phyloP scores from a whole-genome alignment of 139 green algal species.

The Auxenochlorella pyrenoidosa region DNA sequence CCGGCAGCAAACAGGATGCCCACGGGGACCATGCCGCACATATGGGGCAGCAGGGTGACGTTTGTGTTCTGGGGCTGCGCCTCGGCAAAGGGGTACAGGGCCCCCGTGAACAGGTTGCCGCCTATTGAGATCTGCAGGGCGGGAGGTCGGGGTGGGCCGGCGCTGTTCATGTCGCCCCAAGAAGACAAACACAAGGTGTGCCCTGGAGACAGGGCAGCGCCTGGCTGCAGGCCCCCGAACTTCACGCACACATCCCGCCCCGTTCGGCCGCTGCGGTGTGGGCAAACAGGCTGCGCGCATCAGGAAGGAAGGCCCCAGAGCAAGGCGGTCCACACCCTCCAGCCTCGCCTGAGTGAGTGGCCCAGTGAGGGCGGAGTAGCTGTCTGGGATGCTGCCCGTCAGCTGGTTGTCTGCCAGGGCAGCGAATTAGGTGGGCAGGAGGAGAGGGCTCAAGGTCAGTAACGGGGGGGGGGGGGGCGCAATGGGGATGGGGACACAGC shows the following conservation, averaged over 20 bases:
- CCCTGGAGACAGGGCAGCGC: too few species aligned
- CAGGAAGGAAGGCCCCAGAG: too few species aligned
- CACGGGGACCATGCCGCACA: constrained; percentile 21
- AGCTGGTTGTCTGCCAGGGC: constrained; percentile 12
- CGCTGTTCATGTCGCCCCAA: too few species aligned
- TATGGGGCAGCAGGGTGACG: constrained; percentile 1
- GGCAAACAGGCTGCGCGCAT: too few species aligned
- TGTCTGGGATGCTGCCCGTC: neutral
- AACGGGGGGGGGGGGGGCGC: too few species aligned
- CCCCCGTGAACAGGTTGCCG: constrained; percentile 12
- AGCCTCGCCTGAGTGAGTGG: neutral
- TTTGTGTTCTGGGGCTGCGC: constrained; percentile 12
- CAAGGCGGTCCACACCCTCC: neutral
- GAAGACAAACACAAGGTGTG: too few species aligned
- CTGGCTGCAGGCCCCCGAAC: too few species aligned
- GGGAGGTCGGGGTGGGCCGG: neutral
- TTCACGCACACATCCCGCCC: too few species aligned
- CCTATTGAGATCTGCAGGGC: neutral
- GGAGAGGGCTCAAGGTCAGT: too few species aligned
- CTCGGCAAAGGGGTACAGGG: constrained; percentile 10
- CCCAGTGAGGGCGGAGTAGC: neutral
- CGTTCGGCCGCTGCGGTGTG: too few species aligned
- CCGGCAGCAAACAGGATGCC: constrained; percentile 12
- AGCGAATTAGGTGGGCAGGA: neutral
- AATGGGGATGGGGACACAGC: too few species aligned